These are phyloP conservation scores for Rutstroemia sp. DNA, from an alignment of 2,329 filamentous ascomycete species.

Conservation along the genomic window DNA sequence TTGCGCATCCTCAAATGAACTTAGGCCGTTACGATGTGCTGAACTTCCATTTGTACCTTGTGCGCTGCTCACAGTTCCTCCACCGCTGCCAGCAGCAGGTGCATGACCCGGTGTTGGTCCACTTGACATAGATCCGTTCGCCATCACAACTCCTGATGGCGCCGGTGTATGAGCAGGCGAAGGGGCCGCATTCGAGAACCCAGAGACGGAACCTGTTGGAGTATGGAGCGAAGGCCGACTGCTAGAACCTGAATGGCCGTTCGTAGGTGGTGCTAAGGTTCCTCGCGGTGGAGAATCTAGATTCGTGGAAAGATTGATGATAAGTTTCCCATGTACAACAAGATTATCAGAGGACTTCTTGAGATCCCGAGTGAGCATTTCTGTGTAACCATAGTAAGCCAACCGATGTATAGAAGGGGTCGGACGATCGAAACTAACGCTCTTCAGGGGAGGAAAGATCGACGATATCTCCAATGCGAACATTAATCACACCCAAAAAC, in stretches of 20 bases:
- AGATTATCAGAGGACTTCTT: slow-evolving; percentile 98
- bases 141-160: slow-evolving; percentile 23
- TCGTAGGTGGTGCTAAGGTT: slow-evolving; percentile 25
- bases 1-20: slow-evolving; percentile 94
- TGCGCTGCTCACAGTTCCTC: slow-evolving; percentile 16
- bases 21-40: slow-evolving; percentile 50
- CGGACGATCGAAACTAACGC: slow-evolving; percentile 50
- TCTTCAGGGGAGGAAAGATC: slow-evolving; percentile 85
- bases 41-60: slow-evolving; percentile 19
- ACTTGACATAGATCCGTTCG: slow-evolving; percentile 25
- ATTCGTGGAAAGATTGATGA: slow-evolving; percentile 93
- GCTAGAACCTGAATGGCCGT: slow-evolving; percentile 20
- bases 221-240: slow-evolving; percentile 28
- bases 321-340: slow-evolving; percentile 94
- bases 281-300: slow-evolving; percentile 60
- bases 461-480: slow-evolving; percentile 89
- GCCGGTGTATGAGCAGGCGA: slow-evolving; percentile 32
- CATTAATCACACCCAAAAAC: slow-evolving; percentile 95
- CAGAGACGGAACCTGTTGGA: slow-evolving; percentile 25
- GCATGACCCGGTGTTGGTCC: slow-evolving; percentile 29
- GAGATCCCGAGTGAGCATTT: slow-evolving; percentile 95
- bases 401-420: slow-evolving; percentile 8
- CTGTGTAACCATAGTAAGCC: slow-evolving; percentile 34
- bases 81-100: slow-evolving; percentile 28
- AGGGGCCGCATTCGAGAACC: slow-evolving; percentile 18